Evolutionary conservation across 225 moss, liverwort and hornwort species (phyloP).

Genomic region (Physcomitrellopsis africana): DNA sequence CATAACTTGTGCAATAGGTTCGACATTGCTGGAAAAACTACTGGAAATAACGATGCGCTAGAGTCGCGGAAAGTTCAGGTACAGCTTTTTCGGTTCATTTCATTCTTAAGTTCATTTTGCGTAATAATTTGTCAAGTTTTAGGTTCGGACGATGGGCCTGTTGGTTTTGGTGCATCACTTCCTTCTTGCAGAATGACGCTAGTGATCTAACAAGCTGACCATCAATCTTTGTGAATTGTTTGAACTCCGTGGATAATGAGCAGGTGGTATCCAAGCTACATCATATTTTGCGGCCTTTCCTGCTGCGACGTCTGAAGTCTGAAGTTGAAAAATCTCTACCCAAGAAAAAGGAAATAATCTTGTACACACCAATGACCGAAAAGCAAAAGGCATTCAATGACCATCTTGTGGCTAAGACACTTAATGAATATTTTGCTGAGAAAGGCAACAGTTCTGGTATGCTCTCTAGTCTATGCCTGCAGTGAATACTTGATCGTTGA

Average conservation of each 20-base stretch:
- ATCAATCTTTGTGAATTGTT: not conserved
- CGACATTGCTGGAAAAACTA: constrained; percentile 70
- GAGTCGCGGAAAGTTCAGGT: constrained; percentile 76
- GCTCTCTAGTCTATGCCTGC: not conserved
- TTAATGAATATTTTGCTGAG: constrained; percentile 71
- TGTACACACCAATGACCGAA: constrained; percentile 78
- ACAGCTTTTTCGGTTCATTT: constrained; percentile 11
- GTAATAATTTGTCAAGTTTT: not conserved
- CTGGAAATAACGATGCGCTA: constrained; percentile 56
- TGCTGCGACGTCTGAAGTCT: constrained; percentile 82
- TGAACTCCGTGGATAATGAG: constrained; percentile 2
- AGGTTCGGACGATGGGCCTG: not conserved
- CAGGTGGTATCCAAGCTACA: constrained; percentile 88
- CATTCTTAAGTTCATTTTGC: not conserved
- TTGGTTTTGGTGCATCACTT: not conserved
- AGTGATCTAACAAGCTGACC: not conserved
- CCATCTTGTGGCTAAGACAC: constrained; percentile 63
- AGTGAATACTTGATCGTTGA: not conserved
- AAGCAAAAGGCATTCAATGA: constrained; percentile 67
- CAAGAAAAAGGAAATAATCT: constrained; percentile 84
- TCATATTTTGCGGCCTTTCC: constrained; percentile 79
- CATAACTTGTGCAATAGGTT: constrained; percentile 51
- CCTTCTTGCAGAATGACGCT: not conserved
- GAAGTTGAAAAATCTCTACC: constrained; percentile 93
- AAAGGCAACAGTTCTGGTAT: constrained; percentile 55